A percentile compares a stretch with the other conserved stretches of the same genome.
Conservation (phyloP, 2,329 filamentous ascomycete species). For the Pyrenophora seminiperda region DNA sequence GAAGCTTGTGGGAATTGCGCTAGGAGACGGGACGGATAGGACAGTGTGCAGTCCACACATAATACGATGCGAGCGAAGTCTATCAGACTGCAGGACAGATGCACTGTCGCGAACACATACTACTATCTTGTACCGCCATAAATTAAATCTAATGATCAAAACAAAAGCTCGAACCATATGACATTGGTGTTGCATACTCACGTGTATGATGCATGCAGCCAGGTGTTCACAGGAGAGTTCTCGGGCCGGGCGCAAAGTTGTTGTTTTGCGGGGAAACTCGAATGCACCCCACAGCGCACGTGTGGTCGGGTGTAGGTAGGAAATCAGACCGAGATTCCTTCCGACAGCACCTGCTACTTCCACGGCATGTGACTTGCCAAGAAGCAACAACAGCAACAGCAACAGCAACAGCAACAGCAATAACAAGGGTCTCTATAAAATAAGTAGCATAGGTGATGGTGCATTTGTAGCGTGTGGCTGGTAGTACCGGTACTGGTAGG, state of each 20-base stretch:
- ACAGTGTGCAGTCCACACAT: conserved; percentile 1
- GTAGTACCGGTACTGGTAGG: too few species aligned
- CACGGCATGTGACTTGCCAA: not conserved
- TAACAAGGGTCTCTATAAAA: too few species aligned
- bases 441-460: too few species aligned
- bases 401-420: too few species aligned
- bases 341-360: not conserved
- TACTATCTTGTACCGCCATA: conserved; percentile 2
- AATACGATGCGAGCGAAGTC: not conserved
- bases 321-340: conserved; percentile 1
- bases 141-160: too few species aligned
- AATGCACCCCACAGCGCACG: conserved; percentile 6
- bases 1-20: conserved; percentile 4
- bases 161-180: too few species aligned
- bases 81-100: conserved; percentile 1
- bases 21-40: not conserved
- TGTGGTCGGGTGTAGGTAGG: not conserved
- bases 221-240: too few species aligned
- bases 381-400: too few species aligned
- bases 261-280: conserved; percentile 11
- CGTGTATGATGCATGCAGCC: too few species aligned
- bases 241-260: too few species aligned
- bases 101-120: not conserved
- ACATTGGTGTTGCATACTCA: too few species aligned
- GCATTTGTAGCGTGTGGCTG: too few species aligned